Base-by-base conservation (phyloP, 306 rosid genomes). In the Cicer arietinum region DNA sequence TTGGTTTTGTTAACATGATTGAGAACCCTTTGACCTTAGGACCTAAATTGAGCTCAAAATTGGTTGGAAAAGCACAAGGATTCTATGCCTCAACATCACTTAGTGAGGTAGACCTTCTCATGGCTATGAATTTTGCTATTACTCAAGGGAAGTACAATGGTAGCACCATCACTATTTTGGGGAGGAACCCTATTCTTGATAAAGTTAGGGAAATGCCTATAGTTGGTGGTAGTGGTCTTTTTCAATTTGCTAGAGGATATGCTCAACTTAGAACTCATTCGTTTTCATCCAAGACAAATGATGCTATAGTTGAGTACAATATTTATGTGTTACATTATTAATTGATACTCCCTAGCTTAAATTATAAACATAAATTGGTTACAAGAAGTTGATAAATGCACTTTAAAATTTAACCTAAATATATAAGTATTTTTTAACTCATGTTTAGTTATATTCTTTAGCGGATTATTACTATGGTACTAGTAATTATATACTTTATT, bases 191-290 rank as follows among this genome's bases (percentile, higher is more conserved):
- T 1, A 73, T 89, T 6, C 66, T 79, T 71, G 6, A 77, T 3
- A 80, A 77, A 56, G 80, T 75, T 12, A 88, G 98, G 56, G 95
- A 92, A 75, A 83, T 92, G 98, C 96, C 95, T 9, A 90, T 89
- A 68, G 82, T 90, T 13, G 96, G 94, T 39, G 96, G 98, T 0
- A 90, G 94, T 61, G 95, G 98, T 0, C 80, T 89, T 22, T 92
- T 92, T 79, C 40, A 91, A 48, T 87, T 92, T 78, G 94, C 96
- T 0, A 81, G 90, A 5, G 96, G 96, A 0, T 92, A 90, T 84
- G 92, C 76, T 10, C 57, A 78, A 7, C 88, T 81, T 8, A 76
- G 64, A n/a, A 93, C 93, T 63, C 71, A 76, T 8, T 75, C 67
- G 6, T 11, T 79, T 11, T 37, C 74, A 18, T 1, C 7, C 2